Conservation (phyloP, 345 rosid species). For the Murraya koenigii region DNA sequence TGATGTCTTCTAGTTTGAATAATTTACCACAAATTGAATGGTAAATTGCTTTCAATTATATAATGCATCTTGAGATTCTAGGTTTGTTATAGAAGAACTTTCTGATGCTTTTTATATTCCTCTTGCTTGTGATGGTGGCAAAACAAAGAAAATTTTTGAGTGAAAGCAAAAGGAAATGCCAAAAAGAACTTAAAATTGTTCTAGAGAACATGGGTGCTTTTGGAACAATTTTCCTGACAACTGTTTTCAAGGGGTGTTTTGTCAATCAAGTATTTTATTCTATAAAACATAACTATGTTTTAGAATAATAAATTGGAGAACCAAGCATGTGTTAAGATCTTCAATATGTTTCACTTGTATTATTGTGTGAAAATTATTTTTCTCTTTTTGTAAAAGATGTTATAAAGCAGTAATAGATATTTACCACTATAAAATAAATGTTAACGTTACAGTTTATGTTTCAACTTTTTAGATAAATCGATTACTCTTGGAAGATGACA, state of each 20-base stretch:
- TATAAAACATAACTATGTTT: not conserved
- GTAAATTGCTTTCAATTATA: not conserved
- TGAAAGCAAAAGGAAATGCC: not conserved
- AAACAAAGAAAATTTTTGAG: not conserved
- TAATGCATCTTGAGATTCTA: not conserved
- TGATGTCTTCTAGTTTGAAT: constrained; percentile 8
- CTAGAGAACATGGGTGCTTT: not conserved
- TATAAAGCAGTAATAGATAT: not conserved
- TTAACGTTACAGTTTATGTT: constrained; percentile 9
- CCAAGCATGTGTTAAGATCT: not conserved
- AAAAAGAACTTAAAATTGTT: not conserved
- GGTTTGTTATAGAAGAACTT: not conserved
- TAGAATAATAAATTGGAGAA: not conserved
- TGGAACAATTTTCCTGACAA: not conserved
- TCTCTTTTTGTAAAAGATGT: constrained; percentile 1
- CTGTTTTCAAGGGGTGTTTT: not conserved
- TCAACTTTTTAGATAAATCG: constrained; percentile 63
- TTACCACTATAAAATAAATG: not conserved
- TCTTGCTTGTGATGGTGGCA: not conserved
- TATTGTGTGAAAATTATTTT: constrained; percentile 7
- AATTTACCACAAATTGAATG: not conserved
- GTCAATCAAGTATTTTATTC: not conserved
- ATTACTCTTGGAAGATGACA: constrained; percentile 91
- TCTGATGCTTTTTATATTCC: not conserved
- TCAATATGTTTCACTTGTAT: constrained; percentile 7